These are phyloP conservation scores for Agaricales sp. DNA, from an alignment of 1,284 basidiomycete species.

Conservation along the genomic window DNA sequence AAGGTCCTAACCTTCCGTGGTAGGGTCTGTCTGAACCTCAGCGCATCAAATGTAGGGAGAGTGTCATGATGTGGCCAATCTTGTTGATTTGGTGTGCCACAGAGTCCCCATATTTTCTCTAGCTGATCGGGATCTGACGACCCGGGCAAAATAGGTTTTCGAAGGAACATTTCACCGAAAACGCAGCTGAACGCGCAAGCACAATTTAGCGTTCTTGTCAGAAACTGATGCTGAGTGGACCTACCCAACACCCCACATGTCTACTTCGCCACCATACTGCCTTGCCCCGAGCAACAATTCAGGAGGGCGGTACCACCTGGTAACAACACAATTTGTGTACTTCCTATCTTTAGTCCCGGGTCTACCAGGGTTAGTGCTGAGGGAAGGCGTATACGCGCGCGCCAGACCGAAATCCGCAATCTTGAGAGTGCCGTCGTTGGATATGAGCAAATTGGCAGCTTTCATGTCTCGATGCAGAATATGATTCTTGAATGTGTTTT, in stretches of 20 bases:
- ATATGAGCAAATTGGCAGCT: constrained; percentile 93
- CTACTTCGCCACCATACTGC: constrained; percentile 88
- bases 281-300: constrained; percentile 87
- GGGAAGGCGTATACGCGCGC: constrained; percentile 53
- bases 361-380: constrained; percentile 30
- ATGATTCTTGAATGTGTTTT: constrained; percentile 49
- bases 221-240: constrained; percentile 18
- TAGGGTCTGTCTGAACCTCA: constrained; percentile 43
- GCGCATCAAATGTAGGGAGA: constrained; percentile 73
- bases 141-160: constrained; percentile 83
- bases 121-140: constrained; percentile 86
- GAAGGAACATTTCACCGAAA: constrained; percentile 90
- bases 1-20: constrained; percentile 12
- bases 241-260: constrained; percentile 97
- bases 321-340: constrained; percentile 99
- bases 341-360: constrained; percentile 41
- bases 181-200: constrained; percentile 78
- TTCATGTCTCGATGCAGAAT: constrained; percentile 99
- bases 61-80: constrained; percentile 76
- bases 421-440: constrained; percentile 71
- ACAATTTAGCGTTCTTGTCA: too few relatives aligned
- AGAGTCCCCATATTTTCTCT: constrained; percentile 82
- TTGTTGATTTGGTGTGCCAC: constrained; percentile 77
- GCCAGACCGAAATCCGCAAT: constrained; percentile 98
- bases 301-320: constrained; percentile 95